These are phyloP conservation scores for Volvox africanus DNA, from an alignment of 139 green algal species.

Conservation along the genomic window DNA sequence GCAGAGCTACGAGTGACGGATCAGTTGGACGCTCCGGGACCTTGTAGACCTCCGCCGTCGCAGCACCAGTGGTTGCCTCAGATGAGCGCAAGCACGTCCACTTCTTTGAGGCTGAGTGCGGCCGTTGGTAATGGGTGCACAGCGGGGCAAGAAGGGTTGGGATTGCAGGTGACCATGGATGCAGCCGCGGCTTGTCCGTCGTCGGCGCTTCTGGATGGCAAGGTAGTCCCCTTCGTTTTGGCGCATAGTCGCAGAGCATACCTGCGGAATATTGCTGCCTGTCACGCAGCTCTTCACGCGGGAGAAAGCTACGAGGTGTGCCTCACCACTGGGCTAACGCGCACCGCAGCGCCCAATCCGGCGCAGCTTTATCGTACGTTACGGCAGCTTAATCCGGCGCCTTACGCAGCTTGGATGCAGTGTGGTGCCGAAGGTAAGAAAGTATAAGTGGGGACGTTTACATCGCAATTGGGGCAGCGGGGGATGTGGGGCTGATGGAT, in stretches of 20 bases:
- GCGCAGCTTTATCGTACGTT: conserved; percentile 84
- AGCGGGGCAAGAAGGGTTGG: too few species aligned
- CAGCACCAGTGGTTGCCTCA: too few species aligned
- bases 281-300: conserved; percentile 77
- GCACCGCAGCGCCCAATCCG: conserved; percentile 47
- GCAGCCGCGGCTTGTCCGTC: background rate
- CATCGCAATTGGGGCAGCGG: too few species aligned
- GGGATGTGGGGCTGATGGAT: too few species aligned
- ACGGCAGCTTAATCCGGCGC: conserved; percentile 91
- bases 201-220: background rate
- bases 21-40: too few species aligned
- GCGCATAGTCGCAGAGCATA: conserved; percentile 73
- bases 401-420: conserved; percentile 91
- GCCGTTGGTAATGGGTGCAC: too few species aligned
- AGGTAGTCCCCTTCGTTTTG: conserved; percentile 64
- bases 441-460: too few species aligned
- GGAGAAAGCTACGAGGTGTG: conserved; percentile 98
- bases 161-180: background rate
- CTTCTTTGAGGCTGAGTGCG: too few species aligned
- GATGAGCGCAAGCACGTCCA: too few species aligned
- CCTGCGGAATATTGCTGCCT: conserved; percentile 79
- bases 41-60: too few species aligned
- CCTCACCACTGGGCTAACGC: conserved; percentile 85
- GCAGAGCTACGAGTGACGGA: too few species aligned
- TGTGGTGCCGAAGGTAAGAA: conserved; percentile 62